These are phyloP conservation scores for Tulasnella sp. DNA, from an alignment of 768 basidiomycete genomes.

Conservation along the genomic window DNA sequence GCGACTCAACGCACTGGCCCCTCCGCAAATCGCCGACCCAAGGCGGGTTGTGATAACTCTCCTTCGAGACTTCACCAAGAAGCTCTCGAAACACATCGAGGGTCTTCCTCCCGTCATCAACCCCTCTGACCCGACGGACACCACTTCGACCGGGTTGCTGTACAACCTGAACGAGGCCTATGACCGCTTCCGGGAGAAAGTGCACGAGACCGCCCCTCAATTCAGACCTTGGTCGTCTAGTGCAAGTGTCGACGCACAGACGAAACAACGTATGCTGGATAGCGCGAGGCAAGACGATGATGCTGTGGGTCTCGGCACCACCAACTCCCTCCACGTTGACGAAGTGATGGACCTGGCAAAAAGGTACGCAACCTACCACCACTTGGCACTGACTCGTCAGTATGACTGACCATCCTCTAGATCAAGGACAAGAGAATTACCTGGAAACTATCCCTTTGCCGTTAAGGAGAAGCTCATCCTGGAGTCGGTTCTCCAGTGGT, in stretches of 20 bases:
- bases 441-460: conserved; percentile 37
- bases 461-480: not conserved
- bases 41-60: not conserved
- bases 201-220: conserved; percentile 19
- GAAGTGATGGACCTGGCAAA: conserved; percentile 36
- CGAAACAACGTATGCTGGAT: conserved; percentile 2
- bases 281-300: conserved; percentile 10
- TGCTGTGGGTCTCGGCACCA: not conserved
- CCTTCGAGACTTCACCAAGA: conserved; percentile 23
- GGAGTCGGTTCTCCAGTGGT: not conserved
- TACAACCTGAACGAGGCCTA: conserved; percentile 1
- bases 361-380: conserved; percentile 11
- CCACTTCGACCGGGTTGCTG: not conserved
- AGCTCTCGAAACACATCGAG: conserved; percentile 23
- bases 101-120: conserved; percentile 11
- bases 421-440: conserved; percentile 10
- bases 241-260: not conserved
- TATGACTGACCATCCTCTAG: not conserved
- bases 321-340: conserved; percentile 35
- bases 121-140: not conserved
- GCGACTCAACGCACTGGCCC: not conserved
- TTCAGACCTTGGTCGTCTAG: conserved; percentile 16
- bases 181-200: conserved; percentile 17
- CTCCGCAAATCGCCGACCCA: conserved; percentile 23
- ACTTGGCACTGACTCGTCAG: no score